Conservation (phyloP, 345 rosid genomes). For the Salix purpurea region DNA sequence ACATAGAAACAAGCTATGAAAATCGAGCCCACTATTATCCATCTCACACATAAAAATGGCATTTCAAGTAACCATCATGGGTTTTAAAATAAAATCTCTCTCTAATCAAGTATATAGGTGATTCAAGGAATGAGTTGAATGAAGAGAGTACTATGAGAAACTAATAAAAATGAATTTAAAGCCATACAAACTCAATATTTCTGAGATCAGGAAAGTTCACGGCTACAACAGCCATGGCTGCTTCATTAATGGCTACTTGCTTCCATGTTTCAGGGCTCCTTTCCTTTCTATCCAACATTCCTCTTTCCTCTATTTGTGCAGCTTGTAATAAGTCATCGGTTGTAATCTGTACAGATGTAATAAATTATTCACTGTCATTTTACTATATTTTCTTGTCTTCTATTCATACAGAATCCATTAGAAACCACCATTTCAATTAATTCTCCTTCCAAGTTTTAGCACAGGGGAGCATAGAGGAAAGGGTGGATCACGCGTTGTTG, state of each 20-base stretch:
- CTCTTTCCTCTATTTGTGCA: conserved; percentile 94
- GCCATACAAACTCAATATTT: conserved; percentile 78
- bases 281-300: conserved; percentile 81
- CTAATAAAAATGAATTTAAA: conserved; percentile 6
- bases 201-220: conserved; percentile 88
- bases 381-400: too few species aligned
- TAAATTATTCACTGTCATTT: not conserved
- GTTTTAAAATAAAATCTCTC: not conserved
- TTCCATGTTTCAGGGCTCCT: conserved; percentile 76
- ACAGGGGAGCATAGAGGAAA: too few species aligned
- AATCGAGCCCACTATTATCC: too few species aligned
- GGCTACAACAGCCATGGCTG: conserved; percentile 91
- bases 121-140: not conserved
- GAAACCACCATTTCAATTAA: too few species aligned
- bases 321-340: conserved; percentile 95
- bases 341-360: conserved; percentile 58
- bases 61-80: not conserved
- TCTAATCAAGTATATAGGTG: not conserved
- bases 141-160: not conserved
- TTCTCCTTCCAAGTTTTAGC: too few species aligned
- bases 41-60: too few species aligned
- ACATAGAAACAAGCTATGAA: too few species aligned
- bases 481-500: too few species aligned
- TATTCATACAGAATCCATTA: too few species aligned
- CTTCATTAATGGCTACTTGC: conserved; percentile 88